These are phyloP conservation scores for Mycosphaerella sp. DNA, from an alignment of 2,329 filamentous ascomycete genomes.

Conservation along the genomic window DNA sequence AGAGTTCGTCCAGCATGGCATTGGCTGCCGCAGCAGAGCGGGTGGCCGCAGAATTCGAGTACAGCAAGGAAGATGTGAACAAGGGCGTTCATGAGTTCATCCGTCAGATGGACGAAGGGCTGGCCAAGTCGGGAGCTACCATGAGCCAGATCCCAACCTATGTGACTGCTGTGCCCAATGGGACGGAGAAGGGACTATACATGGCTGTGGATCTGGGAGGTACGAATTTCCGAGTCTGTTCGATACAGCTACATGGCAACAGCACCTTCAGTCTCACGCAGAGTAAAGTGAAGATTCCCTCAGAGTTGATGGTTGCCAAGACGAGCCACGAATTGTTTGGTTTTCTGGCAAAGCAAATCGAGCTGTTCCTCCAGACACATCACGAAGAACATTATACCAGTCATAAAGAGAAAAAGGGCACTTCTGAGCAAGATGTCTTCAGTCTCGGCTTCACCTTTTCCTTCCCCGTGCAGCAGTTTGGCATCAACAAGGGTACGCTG, in stretches of 20 bases:
- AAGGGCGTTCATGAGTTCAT: slow-evolving; percentile 79
- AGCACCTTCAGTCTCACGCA: slow-evolving; percentile 91
- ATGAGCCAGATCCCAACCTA: slow-evolving; percentile 97
- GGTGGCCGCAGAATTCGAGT: slow-evolving; percentile 80
- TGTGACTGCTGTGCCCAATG: slow-evolving; percentile 91
- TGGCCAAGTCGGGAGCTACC: slow-evolving; percentile 68
- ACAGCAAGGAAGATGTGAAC: slow-evolving; percentile 69
- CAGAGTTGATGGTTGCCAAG: slow-evolving; percentile 81
- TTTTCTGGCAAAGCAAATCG: slow-evolving; percentile 90
- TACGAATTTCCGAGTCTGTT: slow-evolving; percentile 98
- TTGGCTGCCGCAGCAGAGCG: slow-evolving; percentile 66
- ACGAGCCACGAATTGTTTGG: slow-evolving; percentile 80
- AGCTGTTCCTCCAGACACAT: slow-evolving; percentile 77
- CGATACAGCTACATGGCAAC: slow-evolving; percentile 86
- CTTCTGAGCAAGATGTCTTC: slow-evolving; percentile 70
- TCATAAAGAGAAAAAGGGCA: slow-evolving; percentile 46
- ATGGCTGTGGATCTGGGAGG: slow-evolving; percentile 96
- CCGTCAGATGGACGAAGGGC: slow-evolving; percentile 79
- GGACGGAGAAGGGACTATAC: slow-evolving; percentile 96
- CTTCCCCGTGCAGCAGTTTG: slow-evolving; percentile 89
- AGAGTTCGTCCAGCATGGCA: slow-evolving; percentile 42
- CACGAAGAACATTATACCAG: slow-evolving; percentile 80
- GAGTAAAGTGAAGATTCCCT: slow-evolving; percentile 86
- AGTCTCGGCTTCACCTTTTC: slow-evolving; percentile 98
- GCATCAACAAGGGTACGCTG: slow-evolving; percentile 89